Conservation (phyloP, 441 rosid genomes). For the Flueggea neowawraea region DNA sequence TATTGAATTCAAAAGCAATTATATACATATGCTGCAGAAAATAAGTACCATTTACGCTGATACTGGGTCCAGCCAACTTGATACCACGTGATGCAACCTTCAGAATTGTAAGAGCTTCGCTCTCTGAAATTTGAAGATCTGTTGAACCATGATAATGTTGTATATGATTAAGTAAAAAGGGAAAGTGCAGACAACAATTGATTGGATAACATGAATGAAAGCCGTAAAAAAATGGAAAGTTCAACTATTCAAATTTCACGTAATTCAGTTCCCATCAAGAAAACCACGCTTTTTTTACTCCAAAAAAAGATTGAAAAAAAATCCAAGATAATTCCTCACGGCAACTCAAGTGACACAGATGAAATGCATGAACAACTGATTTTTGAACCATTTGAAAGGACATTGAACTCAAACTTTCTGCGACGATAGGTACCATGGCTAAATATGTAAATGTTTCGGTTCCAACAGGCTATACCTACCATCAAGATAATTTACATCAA, state of each 20-base stretch:
- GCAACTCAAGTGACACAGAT: no score
- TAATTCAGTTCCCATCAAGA: no score
- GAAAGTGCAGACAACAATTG: background rate
- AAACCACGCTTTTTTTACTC: no score
- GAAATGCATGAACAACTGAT: no score
- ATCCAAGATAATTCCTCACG: no score
- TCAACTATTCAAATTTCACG: background rate
- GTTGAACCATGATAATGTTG: constrained; percentile 6
- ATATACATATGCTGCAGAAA: constrained; percentile 5
- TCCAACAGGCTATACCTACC: background rate
- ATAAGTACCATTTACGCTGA: constrained; percentile 42
- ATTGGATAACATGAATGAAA: background rate
- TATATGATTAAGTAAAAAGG: background rate
- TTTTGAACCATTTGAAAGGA: no score
- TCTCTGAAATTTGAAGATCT: constrained; percentile 53
- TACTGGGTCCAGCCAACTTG: constrained; percentile 21
- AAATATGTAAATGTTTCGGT: background rate
- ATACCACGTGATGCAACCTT: constrained; percentile 38
- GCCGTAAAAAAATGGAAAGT: background rate
- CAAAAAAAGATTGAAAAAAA: no score
- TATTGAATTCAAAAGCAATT: constrained; percentile 2
- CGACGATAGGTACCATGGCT: no score
- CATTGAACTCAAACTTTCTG: no score
- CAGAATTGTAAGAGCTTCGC: constrained; percentile 62
- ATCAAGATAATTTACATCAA: background rate